Conservation (phyloP, 306 rosid genomes). For the Pterocarpus macrocarpus region DNA sequence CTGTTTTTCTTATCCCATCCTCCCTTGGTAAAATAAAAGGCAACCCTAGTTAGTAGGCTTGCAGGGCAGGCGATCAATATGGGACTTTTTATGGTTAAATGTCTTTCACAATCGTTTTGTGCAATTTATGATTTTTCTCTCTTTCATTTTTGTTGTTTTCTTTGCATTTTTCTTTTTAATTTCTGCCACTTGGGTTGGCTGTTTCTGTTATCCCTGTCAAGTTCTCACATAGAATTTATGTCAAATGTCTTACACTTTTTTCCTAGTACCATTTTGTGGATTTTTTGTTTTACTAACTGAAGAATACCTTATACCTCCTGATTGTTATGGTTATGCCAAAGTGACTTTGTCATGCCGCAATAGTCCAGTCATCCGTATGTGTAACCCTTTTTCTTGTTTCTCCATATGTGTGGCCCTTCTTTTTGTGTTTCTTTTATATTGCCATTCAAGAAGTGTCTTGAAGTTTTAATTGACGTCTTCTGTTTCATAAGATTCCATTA, state of each 20-base stretch:
- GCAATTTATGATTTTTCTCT: neutral
- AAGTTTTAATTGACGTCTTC: neutral
- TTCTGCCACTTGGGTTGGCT: conserved; percentile 2
- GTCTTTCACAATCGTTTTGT: conserved; percentile 32
- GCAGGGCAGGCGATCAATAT: conserved; percentile 6
- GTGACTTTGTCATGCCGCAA: conserved; percentile 4
- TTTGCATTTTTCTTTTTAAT: neutral
- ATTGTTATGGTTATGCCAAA: neutral
- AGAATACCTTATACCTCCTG: conserved; percentile 6
- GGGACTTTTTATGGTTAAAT: neutral
- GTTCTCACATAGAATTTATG: neutral
- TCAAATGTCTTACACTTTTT: neutral
- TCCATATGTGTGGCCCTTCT: conserved; percentile 1
- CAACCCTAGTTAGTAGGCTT: conserved; percentile 25
- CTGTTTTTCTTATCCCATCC: conserved; percentile 36
- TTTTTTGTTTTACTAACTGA: conserved; percentile 2
- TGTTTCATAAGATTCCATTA: neutral
- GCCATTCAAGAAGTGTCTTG: neutral
- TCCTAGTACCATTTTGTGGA: neutral
- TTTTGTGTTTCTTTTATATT: neutral
- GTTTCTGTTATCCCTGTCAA: conserved; percentile 15
- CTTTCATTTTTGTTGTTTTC: neutral
- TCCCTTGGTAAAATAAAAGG: conserved; percentile 41
- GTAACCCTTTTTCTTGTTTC: neutral
- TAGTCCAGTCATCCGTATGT: neutral